A percentile compares a stretch with the other conserved stretches of the same genome.
Evolutionary conservation across 2,329 filamentous ascomycete genomes (phyloP).

Genomic region (Celoporthe dispersa): DNA sequence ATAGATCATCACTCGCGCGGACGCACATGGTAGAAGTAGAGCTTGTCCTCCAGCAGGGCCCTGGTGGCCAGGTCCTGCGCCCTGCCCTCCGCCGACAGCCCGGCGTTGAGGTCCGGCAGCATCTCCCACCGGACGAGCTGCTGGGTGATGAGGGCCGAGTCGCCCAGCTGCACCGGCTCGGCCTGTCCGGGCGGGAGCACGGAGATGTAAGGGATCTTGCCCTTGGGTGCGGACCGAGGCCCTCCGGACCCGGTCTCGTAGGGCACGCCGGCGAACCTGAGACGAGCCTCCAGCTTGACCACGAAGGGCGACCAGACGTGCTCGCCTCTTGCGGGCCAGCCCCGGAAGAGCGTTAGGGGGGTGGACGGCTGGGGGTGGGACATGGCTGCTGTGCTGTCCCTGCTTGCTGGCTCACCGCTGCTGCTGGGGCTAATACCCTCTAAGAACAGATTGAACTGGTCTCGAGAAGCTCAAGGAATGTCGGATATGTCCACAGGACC

Average conservation of each 20-base stretch:
- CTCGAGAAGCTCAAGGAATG: not conserved
- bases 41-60: conserved; percentile 62
- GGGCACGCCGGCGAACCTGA: conserved; percentile 55
- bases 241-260: conserved; percentile 55
- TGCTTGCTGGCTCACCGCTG: no score
- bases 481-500: no score
- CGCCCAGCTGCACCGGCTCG: conserved; percentile 42
- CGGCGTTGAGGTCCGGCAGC: conserved; percentile 53
- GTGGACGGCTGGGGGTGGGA: not conserved
- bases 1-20: no score
- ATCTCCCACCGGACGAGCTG: conserved; percentile 46
- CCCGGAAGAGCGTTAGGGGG: conserved; percentile 53
- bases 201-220: conserved; percentile 65
- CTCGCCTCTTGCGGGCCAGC: conserved; percentile 44
- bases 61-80: conserved; percentile 57
- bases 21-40: conserved; percentile 59
- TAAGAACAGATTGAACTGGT: no score
- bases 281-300: conserved; percentile 64
- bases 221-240: conserved; percentile 50
- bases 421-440: no score
- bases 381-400: not conserved
- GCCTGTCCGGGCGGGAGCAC: not conserved
- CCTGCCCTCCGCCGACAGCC: conserved; percentile 43
- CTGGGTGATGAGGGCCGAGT: conserved; percentile 60
- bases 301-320: conserved; percentile 67